Percentiles rank a stretch among this genome's conserved stretches.
These are phyloP conservation scores for Bolboschoenoplectus hybrid DNA, from an alignment of 202 grass and related monocot species.

Conservation along the genomic window DNA sequence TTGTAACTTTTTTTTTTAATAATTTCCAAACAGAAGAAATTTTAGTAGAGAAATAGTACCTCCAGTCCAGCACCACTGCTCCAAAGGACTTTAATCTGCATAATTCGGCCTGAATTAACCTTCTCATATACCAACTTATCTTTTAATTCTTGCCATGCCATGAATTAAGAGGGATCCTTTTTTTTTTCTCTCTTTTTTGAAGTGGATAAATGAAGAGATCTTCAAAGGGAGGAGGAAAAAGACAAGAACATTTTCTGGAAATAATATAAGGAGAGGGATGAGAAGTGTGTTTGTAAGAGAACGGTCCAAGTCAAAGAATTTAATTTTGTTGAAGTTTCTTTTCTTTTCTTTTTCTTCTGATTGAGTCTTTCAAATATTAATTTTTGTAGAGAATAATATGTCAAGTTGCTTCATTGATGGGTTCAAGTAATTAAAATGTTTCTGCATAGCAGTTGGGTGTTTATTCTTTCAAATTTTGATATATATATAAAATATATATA, in stretches of 20 bases:
- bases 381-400: not conserved
- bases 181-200: not conserved
- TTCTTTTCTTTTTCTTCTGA: not conserved
- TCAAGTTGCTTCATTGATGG: not conserved
- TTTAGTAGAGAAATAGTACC: slow-evolving; percentile 16
- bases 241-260: not conserved
- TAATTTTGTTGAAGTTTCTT: not conserved
- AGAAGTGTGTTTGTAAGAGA: not conserved
- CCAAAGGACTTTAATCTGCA: slow-evolving; percentile 20
- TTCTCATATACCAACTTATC: slow-evolving; percentile 39
- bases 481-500: not conserved
- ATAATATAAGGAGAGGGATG: not conserved
- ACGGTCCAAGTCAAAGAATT: slow-evolving; percentile 2
- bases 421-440: not conserved
- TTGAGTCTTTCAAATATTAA: no score
- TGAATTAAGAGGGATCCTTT: not conserved
- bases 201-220: not conserved
- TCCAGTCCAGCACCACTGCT: slow-evolving; percentile 33
- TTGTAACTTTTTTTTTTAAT: no score
- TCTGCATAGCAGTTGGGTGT: not conserved
- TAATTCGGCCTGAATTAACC: slow-evolving; percentile 21
- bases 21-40: not conserved
- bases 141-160: slow-evolving; percentile 34
- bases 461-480: not conserved
- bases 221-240: not conserved